Evolutionary conservation across 148 eudicot species (phyloP).

Genomic region (Diospyros kaki): DNA sequence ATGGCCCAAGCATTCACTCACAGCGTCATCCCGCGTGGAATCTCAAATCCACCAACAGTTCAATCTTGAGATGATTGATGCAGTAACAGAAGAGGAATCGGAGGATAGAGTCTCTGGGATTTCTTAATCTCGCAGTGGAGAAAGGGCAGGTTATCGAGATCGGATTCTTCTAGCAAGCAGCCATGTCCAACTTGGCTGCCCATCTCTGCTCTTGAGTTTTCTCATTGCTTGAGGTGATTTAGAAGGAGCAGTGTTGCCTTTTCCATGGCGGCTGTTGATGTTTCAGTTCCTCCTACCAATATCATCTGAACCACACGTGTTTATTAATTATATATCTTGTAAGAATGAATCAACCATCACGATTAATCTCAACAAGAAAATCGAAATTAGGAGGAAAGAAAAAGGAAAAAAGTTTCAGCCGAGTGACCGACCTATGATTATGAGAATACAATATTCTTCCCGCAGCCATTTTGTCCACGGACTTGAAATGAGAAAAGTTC

Average conservation of each 20-base stretch:
- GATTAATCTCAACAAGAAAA: too few relatives aligned
- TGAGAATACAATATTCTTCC: too few relatives aligned
- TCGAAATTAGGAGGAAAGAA: too few relatives aligned
- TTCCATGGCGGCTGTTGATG: constrained; percentile 24
- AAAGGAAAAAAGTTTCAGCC: too few relatives aligned
- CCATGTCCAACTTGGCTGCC: constrained; percentile 18
- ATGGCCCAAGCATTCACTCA: constrained; percentile 27
- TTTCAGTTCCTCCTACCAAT: constrained; percentile 28
- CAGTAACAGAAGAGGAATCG: constrained; percentile 25
- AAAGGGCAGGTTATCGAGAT: constrained; percentile 24
- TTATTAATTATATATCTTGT: too few relatives aligned
- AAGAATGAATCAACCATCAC: neutral
- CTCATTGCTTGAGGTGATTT: constrained; percentile 14
- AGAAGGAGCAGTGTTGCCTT: constrained; percentile 30
- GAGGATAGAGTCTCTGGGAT: constrained; percentile 21
- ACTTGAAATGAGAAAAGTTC: too few relatives aligned
- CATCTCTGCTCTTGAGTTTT: constrained; percentile 21
- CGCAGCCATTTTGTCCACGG: too few relatives aligned
- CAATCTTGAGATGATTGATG: constrained; percentile 30
- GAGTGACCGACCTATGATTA: too few relatives aligned
- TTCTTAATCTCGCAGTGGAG: constrained; percentile 22
- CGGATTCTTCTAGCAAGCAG: constrained; percentile 21
- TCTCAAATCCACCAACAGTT: constrained; percentile 21
- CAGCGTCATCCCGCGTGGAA: too few relatives aligned
- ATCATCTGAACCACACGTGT: constrained; percentile 10